Conservation (phyloP, 2,329 filamentous ascomycete species). For the Teratosphaeriaceae sp. region DNA sequence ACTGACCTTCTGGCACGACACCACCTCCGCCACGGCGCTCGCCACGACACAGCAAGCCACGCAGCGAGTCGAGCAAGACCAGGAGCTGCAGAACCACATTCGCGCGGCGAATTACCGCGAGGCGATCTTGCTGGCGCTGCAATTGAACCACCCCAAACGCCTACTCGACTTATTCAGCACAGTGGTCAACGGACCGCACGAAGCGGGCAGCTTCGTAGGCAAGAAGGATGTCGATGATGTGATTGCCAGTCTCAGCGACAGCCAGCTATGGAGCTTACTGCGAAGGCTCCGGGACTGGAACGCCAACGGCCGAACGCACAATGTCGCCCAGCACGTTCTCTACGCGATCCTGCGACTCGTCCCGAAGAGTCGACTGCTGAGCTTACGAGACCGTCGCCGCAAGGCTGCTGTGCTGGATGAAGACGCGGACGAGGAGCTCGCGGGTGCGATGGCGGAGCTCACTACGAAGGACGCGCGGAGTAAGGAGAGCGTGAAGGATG, state of each 20-base stretch:
- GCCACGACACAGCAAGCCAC: constrained; percentile 67
- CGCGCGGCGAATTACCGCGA: constrained; percentile 82
- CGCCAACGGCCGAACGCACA: constrained; percentile 81
- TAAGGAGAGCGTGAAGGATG: constrained; percentile 67
- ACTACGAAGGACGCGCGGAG: constrained; percentile 31
- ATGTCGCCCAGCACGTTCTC: constrained; percentile 78
- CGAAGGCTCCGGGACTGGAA: constrained; percentile 92
- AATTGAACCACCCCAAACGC: constrained; percentile 88
- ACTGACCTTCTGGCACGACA: constrained; percentile 93
- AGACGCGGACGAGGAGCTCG: constrained; percentile 17
- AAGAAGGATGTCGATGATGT: constrained; percentile 71
- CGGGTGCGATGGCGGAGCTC: constrained; percentile 25
- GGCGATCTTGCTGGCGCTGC: constrained; percentile 83
- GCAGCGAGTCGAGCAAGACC: constrained; percentile 84
- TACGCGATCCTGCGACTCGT: constrained; percentile 75
- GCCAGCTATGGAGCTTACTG: constrained; percentile 79
- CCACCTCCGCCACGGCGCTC: constrained; percentile 70
- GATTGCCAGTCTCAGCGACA: constrained; percentile 67
- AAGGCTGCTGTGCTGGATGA: constrained; percentile 15
- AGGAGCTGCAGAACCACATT: constrained; percentile 89
- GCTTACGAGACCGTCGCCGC: constrained; percentile 26
- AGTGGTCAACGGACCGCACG: constrained; percentile 60
- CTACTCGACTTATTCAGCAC: constrained; percentile 77
- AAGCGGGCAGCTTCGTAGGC: constrained; percentile 58
- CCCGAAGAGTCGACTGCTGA: constrained; percentile 67